A percentile compares a stretch with the other conserved stretches of the same genome.
These are phyloP conservation scores for Russula vinacea DNA, from an alignment of 768 basidiomycete genomes.

Conservation along the genomic window DNA sequence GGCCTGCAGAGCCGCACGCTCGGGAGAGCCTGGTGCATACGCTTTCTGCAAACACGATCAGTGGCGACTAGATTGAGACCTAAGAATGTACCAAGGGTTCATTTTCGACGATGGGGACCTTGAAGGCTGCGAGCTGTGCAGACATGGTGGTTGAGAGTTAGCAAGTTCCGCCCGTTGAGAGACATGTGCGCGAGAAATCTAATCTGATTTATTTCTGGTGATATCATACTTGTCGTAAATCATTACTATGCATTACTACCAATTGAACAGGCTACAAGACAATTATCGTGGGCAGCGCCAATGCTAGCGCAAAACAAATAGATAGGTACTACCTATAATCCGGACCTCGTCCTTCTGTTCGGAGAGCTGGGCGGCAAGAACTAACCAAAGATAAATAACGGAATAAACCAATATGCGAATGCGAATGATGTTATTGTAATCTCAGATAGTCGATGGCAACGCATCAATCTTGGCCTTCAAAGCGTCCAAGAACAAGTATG, in stretches of 20 bases:
- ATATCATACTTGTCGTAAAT: neutral
- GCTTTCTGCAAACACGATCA: constrained; percentile 47
- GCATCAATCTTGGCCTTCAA: constrained; percentile 59
- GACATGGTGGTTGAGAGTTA: constrained; percentile 33
- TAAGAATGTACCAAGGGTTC: constrained; percentile 79
- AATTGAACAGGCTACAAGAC: neutral
- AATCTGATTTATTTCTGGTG: neutral
- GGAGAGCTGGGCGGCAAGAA: neutral
- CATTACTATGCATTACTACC: no score
- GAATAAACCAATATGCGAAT: neutral
- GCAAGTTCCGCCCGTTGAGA: constrained; percentile 18
- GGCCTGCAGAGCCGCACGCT: constrained; percentile 68
- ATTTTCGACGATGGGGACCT: constrained; percentile 82
- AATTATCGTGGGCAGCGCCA: neutral
- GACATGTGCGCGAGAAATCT: neutral
- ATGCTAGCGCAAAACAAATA: neutral
- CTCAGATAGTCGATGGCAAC: constrained; percentile 45
- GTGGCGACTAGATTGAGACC: neutral
- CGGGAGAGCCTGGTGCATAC: constrained; percentile 76
- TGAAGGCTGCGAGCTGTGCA: constrained; percentile 79
- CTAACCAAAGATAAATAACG: constrained; percentile 1
- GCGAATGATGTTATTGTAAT: neutral
- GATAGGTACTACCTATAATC: neutral
- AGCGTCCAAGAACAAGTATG: constrained; percentile 51
- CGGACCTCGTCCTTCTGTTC: neutral